Base-by-base conservation (phyloP, 352 stramenopile genomes). In the Peronosclerospora sorghi region DNA sequence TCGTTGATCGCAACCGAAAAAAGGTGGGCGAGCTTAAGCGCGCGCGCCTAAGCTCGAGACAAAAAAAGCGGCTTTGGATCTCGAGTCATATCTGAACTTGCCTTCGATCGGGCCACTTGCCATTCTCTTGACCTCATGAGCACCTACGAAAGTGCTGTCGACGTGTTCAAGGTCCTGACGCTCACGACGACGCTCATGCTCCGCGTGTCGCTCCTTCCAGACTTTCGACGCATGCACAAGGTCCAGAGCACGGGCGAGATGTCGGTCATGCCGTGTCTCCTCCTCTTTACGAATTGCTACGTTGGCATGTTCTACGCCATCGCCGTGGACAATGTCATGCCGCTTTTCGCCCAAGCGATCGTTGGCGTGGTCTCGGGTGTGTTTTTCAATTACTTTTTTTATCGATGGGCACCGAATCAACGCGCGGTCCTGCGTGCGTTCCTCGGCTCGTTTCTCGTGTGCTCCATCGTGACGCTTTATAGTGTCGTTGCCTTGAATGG, bases 191-290 rank as follows among this genome's bases (percentile, higher is more conserved):
- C 65, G 15, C 9, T 69, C 7, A 27, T 56, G 44, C 42, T 75
- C 20, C 49, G 61, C 36, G 9, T 69, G 17, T 67, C 53, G 14
- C 48, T 67, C 4, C 29, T 65, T 28, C 57, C 58, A 18, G 60
- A 62, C 27, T 60, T 69, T 34, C 58, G 56, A 15, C 54, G 58
- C n/a, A 58, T 64, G 42, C 42, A 55, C 46, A 58, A 59, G 18
- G 48, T 41, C 12, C 51, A 59, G 15, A 58, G 38, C 18, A 71
- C 53, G 1, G 61, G 60, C 27, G 52, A 61, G 9, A 62, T 65
- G 49, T 65, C 56, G 3, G 50, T 65, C 19, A 53, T 71, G 35
- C 56, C 61, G 1, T 54, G 57, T 35, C 38, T 62, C 4, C 15
- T 59, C 13, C 41, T 70, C 12, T 65, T 65, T 20, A 62, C 48